Evolutionary conservation across 139 green algal genomes (phyloP).

Genomic region (Haematococcus lacustris): DNA sequence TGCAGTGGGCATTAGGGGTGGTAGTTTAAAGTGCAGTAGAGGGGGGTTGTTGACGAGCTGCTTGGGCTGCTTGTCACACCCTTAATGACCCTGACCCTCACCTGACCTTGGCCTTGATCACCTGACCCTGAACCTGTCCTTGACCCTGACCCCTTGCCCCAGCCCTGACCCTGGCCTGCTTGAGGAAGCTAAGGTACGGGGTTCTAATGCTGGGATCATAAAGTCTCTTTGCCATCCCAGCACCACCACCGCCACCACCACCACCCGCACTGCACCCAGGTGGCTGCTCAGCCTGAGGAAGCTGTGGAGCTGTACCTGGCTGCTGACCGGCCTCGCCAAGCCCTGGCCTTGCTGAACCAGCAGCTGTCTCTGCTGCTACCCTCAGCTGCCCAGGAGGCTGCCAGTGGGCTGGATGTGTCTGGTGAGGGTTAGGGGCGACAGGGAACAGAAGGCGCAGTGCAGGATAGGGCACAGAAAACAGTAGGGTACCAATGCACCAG

Average conservation of each 20-base stretch:
- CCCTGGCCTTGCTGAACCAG: slow-evolving; percentile 24
- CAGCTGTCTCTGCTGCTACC: slow-evolving; percentile 20
- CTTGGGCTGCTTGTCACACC: too few species aligned
- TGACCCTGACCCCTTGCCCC: too few species aligned
- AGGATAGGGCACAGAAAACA: background rate
- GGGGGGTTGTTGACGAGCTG: too few species aligned
- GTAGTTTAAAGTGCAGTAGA: background rate
- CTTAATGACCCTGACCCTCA: too few species aligned
- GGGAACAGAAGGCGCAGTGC: background rate
- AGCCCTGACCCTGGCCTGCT: background rate
- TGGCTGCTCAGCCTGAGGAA: slow-evolving; percentile 51
- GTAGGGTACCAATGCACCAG: background rate
- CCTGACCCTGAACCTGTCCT: background rate
- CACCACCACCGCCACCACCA: too few species aligned
- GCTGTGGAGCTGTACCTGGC: slow-evolving; percentile 81
- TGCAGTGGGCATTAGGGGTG: background rate
- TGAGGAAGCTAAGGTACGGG: background rate
- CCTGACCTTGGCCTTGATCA: too few species aligned
- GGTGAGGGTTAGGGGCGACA: background rate
- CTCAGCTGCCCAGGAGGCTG: slow-evolving; percentile 11
- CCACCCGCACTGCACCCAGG: slow-evolving; percentile 32
- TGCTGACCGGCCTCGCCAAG: slow-evolving; percentile 45
- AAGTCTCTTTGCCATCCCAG: background rate
- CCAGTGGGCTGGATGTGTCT: slow-evolving; percentile 4
- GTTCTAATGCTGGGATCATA: background rate